Conservation (phyloP, 2,329 filamentous ascomycete species). For the Fusarium secorum region DNA sequence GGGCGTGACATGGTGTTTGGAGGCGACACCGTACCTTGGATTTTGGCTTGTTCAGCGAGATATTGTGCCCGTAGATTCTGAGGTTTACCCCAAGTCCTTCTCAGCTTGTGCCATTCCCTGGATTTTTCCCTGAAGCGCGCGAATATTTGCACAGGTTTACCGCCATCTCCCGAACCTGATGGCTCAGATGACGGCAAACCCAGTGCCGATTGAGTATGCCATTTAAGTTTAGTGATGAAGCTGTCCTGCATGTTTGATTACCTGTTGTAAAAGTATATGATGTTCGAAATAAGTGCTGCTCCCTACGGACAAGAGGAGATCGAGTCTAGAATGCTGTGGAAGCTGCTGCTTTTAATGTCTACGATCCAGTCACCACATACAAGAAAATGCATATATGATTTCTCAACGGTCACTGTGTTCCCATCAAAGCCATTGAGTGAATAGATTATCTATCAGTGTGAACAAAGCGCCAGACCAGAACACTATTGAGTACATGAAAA, state of each 20-base stretch:
- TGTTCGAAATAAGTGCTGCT: not conserved
- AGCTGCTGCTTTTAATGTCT: not conserved
- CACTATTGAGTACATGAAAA: not conserved
- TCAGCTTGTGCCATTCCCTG: not conserved
- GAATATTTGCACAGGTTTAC: not conserved
- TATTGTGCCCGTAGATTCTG: not conserved
- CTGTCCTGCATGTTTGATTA: not conserved
- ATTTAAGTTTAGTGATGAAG: not conserved
- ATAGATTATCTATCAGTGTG: not conserved
- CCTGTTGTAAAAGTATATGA: not conserved
- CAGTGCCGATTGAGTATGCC: not conserved
- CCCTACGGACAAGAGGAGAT: not conserved
- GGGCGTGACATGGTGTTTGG: not conserved
- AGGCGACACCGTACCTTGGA: not conserved
- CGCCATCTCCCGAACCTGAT: not conserved
- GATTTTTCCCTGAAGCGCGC: not conserved
- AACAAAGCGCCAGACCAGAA: slow-evolving; percentile 9
- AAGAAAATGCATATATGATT: not conserved
- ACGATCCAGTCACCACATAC: not conserved
- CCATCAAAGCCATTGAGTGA: not conserved
- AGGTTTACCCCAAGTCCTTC: not conserved
- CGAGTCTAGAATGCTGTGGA: not conserved
- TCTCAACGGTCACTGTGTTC: not conserved
- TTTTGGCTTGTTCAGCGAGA: not conserved
- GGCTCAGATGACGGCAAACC: not conserved